Base-by-base conservation (phyloP, 106 monocot genomes). In the Agapanthus africanus region DNA sequence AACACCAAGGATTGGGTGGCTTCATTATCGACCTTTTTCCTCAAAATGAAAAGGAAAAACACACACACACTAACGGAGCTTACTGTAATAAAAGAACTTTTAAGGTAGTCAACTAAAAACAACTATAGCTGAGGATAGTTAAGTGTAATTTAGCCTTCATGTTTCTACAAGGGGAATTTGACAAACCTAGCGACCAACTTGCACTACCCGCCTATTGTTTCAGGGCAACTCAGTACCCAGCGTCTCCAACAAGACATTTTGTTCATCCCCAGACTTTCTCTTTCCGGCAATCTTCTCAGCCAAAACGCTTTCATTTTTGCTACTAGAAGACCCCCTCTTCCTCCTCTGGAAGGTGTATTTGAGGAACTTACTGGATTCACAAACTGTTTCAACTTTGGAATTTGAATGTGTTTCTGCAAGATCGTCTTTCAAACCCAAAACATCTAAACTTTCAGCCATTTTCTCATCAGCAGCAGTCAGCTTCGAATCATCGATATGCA, bases 331-430 rank as follows among this genome's bases (percentile, higher is more conserved):
- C 47, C 54, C 65, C 39, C 49, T 73, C 73, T 73, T 73, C 54
- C 73, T 65, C 39, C 73, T 73, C 73, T 73, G 73, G 54, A 73
- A 73, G 18, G 73, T 73, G 40, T 73, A 73, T 40, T 65, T 73
- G 18, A 73, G 65, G 38, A 73, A 73, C 23, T 65, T 73, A n/a
- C n/a, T n/a, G n/a, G n/a, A n/a, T n/a, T n/a, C n/a, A n/a, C n/a
- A n/a, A 57, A 57, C 30, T 19, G 61, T 4, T 36, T 36, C 35
- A 61, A 36, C 61, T 18, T 35, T 36, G 36, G 35, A 36, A 36
- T 61, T 61, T 4, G 61, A 35, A 5, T 61, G 33, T 35, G 4
- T 18, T 61, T 19, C 36, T 8, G 36, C 19, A 64, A 25, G 16
- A 25, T 35, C 49, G 19, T 72, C 36, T 49, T 63, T 72, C 25